Evolutionary conservation across 2,329 filamentous ascomycete species (phyloP).

Genomic region (Hymenoscyphus albidus): DNA sequence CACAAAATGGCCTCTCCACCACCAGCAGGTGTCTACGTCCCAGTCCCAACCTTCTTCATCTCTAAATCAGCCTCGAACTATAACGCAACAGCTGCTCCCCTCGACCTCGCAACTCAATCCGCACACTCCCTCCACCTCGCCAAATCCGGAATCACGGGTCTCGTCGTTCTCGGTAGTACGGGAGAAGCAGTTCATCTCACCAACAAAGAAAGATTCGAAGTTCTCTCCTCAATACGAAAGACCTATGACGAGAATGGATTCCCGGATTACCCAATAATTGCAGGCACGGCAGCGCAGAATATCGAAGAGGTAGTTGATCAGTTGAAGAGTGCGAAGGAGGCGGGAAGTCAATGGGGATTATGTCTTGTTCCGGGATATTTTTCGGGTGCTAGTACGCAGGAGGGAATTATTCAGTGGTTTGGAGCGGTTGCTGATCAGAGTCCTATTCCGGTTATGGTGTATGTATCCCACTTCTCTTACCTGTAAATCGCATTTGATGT

Average conservation of each 20-base stretch:
- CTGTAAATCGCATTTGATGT: not conserved
- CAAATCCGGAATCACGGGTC: constrained; percentile 53
- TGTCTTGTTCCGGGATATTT: constrained; percentile 65
- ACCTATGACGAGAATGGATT: constrained; percentile 53
- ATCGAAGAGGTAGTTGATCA: constrained; percentile 54
- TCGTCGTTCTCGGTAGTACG: constrained; percentile 60
- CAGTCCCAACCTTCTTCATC: constrained; percentile 60
- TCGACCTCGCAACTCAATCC: constrained; percentile 56
- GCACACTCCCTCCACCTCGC: constrained; percentile 58
- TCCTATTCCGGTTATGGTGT: constrained; percentile 59
- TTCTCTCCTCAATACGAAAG: constrained; percentile 51
- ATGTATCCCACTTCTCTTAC: constrained; percentile 14
- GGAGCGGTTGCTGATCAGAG: constrained; percentile 56
- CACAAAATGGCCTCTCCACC: constrained; percentile 20
- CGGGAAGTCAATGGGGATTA: constrained; percentile 59
- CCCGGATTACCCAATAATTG: constrained; percentile 56
- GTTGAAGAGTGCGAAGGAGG: constrained; percentile 45
- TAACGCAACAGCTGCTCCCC: constrained; percentile 25
- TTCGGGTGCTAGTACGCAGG: constrained; percentile 53
- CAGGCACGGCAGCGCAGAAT: constrained; percentile 54
- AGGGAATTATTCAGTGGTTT: constrained; percentile 59
- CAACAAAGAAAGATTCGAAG: constrained; percentile 49
- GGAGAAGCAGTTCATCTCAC: constrained; percentile 61
- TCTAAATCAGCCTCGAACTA: constrained; percentile 29
- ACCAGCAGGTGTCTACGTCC: constrained; percentile 40